A percentile compares a stretch with the other conserved stretches of the same genome.
phyloP scores from a whole-genome alignment of 495 filamentous ascomycete species.

The Neurospora cerealis region DNA sequence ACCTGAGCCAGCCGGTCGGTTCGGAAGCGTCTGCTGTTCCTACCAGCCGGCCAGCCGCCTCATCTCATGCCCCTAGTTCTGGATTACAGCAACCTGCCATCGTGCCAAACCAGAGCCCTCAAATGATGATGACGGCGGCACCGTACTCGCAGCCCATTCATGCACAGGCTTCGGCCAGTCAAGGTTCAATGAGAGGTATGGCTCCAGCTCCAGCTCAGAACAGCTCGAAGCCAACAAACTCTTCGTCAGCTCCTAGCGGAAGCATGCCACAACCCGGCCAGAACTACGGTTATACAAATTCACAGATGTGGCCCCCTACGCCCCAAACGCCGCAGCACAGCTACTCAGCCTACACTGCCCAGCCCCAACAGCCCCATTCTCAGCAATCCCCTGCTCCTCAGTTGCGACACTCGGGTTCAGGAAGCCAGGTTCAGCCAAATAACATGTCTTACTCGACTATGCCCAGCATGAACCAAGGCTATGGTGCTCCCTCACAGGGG shows the following conservation, averaged over 20 bases:
- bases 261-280: constrained; percentile 29
- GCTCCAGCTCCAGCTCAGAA: constrained; percentile 40
- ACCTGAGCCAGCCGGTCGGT: constrained; percentile 35
- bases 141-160: constrained; percentile 44
- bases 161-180: constrained; percentile 37
- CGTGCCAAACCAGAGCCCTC: constrained; percentile 42
- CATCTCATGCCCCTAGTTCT: constrained; percentile 34
- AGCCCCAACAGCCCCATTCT: constrained; percentile 47
- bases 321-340: constrained; percentile 37
- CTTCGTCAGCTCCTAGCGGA: constrained; percentile 20
- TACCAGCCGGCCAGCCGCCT: constrained; percentile 39
- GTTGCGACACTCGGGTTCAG: constrained; percentile 49
- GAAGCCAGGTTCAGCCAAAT: constrained; percentile 47
- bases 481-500: constrained; percentile 38
- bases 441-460: constrained; percentile 49
- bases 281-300: constrained; percentile 42
- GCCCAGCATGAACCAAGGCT: constrained; percentile 47
- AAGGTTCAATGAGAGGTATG: constrained; percentile 43
- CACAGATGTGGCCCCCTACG: constrained; percentile 40
- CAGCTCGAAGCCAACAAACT: constrained; percentile 30
- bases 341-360: constrained; percentile 36
- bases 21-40: constrained; percentile 31
- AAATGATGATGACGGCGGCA: constrained; percentile 47
- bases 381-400: constrained; percentile 50
- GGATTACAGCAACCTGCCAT: constrained; percentile 32